Evolutionary conservation across 441 rosid species (phyloP), one percentile per base, ranked within the genome.

Genomic region (Brassica hybrid): DNA sequence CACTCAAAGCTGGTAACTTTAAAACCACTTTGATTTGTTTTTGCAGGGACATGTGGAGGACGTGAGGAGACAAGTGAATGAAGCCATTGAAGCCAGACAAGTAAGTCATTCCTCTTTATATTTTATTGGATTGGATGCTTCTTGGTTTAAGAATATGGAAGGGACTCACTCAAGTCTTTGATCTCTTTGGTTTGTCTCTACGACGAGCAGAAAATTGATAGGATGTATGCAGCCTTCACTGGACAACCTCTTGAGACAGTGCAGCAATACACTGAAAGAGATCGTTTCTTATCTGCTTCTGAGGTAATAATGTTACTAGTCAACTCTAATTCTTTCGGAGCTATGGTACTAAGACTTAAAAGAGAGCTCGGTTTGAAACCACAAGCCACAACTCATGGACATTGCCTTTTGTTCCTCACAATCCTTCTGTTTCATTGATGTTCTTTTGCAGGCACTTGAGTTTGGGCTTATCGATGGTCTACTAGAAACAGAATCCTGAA

Each of bases 171-270:
- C 10, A 4, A 23, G 48, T 23, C 65, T 56, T 12, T 62, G 58
- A 41, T 41, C 52, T 64, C 38, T 63, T 64, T 65, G 12, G 38
- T 64, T 13, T 71, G 13, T 67, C 13, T 59, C 75, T 63, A 10
- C 54, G 17, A 16, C 48, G 14, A 84, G 81, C 90, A 92, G 98
- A 94, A 93, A 96, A 85, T 90, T 73, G 98, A 96, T 83, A 79
- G 61, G 77, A 94, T 92, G 97, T 92, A 80, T 67, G 81, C 89
- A 67, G 90, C 94, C 76, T 96, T 96, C 77, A 90, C 97, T 17
- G 91, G 97, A 69, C 98, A 94, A 81, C 77, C 97, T n/a, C 81
- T 94, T 7, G 97, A 94, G 85, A 91, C 80, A 84, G 97, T 92
- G 82, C 97, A 94, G 68, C 85, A 87, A 50, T 87, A 84, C 82